Evolutionary conservation across 768 basidiomycete species (phyloP), one percentile per base, ranked within the genome.

Genomic region (Serendipita indica): DNA sequence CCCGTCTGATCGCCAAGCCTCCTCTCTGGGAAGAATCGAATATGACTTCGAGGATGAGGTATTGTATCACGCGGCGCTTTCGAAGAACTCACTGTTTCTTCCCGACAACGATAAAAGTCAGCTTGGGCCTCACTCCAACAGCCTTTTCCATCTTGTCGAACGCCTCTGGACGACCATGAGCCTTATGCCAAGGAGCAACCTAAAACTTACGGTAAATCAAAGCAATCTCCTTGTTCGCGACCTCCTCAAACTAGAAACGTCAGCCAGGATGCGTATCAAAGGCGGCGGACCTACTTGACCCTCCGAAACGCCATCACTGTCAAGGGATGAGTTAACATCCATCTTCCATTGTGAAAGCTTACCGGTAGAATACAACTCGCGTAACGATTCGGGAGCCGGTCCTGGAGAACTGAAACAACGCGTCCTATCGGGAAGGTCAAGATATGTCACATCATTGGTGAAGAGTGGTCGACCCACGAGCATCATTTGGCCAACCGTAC

Each of bases 301-400:
- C 30, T 54, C 49, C 25, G 49, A 54, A 28, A 54, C 49, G 10
- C 49, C 49, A 27, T 54, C 49, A 7, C 49, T 54, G 49, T 22
- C 13, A 46, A 27, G 43, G 22, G 25, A 10, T 46, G 43, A 46
- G 10, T 27, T 18, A 37, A 37, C 18, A 18, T 46, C 14, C 43
- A 46, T 10, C 10, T n/a, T 10, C 7, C 16, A 28, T 33, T 20
- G n/a, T 54, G 32, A 25, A 54, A 16, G 10, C 22, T 54, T 30
- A 54, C 49, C 49, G 49, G 22, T 28, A 54, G 25, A 54, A 27
- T 4, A 54, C 32, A 4, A 54, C 30, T 30, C 30, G 20, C 16
- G 22, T 54, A 28, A 28, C 22, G 10, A 54, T 6, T 7, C 27
- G 5, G 7, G 18, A 18, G 7, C 7, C 5, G n/a, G 18, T 43